Evolutionary conservation across 257 asterid genomes (phyloP).

Genomic region (Hygrophila difformis): DNA sequence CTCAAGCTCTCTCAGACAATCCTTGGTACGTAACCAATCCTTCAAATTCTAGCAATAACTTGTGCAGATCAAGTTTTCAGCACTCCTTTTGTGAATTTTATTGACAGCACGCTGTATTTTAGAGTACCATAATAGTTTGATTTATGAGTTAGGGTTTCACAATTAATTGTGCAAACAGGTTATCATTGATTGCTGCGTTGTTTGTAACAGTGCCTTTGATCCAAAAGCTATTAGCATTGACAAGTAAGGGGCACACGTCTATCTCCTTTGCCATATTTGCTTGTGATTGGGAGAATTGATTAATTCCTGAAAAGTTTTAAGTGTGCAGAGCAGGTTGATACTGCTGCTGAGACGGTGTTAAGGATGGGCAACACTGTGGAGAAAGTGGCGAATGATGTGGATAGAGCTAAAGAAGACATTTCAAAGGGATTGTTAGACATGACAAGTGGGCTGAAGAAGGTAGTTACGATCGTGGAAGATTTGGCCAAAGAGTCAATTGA

Average conservation of each 20-base stretch:
- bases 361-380: conserved; percentile 19
- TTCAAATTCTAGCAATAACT: neutral
- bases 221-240: conserved; percentile 29
- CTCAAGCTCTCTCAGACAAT: conserved; percentile 11
- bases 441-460: conserved; percentile 17
- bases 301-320: neutral
- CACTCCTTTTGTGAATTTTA: too few species aligned
- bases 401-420: conserved; percentile 24
- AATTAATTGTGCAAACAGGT: conserved; percentile 19
- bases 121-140: too few species aligned
- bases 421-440: conserved; percentile 23
- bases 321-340: conserved; percentile 21
- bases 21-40: too few species aligned
- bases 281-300: neutral
- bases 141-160: neutral
- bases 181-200: conserved; percentile 23
- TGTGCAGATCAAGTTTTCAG: neutral
- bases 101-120: too few species aligned
- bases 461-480: conserved; percentile 21
- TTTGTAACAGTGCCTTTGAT: conserved; percentile 25
- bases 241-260: conserved; percentile 22
- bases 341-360: conserved; percentile 24
- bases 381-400: conserved; percentile 21
- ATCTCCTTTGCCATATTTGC: neutral
- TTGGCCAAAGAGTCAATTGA: conserved; percentile 31